Evolutionary conservation across 352 stramenopile species (phyloP).

Genomic region (Phytopythium cucurbitacearum): DNA sequence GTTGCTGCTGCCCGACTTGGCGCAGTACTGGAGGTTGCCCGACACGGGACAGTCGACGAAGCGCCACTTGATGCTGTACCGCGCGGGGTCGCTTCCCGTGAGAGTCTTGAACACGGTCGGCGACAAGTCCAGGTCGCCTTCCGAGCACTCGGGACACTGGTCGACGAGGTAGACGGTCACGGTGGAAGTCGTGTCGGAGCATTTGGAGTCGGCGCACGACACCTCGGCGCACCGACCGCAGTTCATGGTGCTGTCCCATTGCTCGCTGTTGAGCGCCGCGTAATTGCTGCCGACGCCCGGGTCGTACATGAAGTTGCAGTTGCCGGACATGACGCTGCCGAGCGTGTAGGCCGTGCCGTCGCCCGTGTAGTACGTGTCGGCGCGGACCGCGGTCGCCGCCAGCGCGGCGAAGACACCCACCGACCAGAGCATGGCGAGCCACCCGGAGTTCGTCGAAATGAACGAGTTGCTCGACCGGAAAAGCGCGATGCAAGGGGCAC

Average conservation of each 20-base stretch:
- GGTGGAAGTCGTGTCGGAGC: conserved; percentile 29
- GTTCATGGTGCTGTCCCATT: conserved; percentile 54
- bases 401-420: neutral
- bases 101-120: conserved; percentile 30
- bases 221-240: conserved; percentile 69
- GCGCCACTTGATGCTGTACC: conserved; percentile 27
- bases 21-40: conserved; percentile 25
- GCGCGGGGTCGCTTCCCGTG: conserved; percentile 21
- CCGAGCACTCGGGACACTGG: conserved; percentile 62
- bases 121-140: conserved; percentile 48
- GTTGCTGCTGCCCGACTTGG: conserved; percentile 17
- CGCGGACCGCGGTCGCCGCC: conserved; percentile 7
- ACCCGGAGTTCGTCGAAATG: neutral
- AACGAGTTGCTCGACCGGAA: neutral
- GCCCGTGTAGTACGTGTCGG: conserved; percentile 27
- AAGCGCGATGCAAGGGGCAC: neutral
- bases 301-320: conserved; percentile 11
- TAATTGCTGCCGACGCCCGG: conserved; percentile 6
- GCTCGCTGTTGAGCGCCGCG: conserved; percentile 56
- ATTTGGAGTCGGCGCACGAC: conserved; percentile 48
- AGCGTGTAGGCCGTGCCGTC: conserved; percentile 58
- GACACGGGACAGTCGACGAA: conserved; percentile 23
- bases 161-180: conserved; percentile 63
- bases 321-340: conserved; percentile 1
- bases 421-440: neutral